Percentiles rank a stretch among this genome's conserved stretches.
These are phyloP conservation scores for Hylodesmum podocarpum DNA, from an alignment of 306 rosid species.

Conservation along the genomic window DNA sequence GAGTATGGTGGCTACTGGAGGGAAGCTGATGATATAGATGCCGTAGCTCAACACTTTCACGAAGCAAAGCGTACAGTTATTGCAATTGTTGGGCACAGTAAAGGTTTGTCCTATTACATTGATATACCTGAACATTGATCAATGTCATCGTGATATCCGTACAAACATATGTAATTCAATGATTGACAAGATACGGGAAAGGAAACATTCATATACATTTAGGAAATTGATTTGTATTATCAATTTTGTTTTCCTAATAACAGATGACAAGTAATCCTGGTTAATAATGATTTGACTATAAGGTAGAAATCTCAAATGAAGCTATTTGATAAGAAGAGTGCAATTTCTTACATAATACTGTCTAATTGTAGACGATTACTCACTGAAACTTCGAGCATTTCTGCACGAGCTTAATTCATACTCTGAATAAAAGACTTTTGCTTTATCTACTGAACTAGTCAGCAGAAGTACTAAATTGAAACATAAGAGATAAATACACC, in stretches of 20 bases:
- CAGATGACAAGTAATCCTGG: background rate
- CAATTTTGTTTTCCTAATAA: background rate
- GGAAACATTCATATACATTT: background rate
- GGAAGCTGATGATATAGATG: slow-evolving; percentile 74
- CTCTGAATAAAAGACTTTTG: background rate
- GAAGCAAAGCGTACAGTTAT: slow-evolving; percentile 44
- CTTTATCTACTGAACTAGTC: background rate
- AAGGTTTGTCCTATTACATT: slow-evolving; percentile 52
- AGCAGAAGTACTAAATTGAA: background rate
- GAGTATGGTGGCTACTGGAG: slow-evolving; percentile 48
- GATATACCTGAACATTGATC: too few relatives aligned
- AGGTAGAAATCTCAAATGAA: background rate
- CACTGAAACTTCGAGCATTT: background rate
- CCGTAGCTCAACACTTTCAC: slow-evolving; percentile 58
- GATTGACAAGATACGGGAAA: background rate
- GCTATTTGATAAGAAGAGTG: background rate
- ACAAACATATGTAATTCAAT: background rate
- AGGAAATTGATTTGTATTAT: slow-evolving; percentile 3
- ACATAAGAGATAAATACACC: too few relatives aligned
- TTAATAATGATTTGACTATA: background rate
- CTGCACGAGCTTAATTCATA: background rate
- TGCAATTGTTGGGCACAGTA: slow-evolving; percentile 78
- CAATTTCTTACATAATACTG: background rate
- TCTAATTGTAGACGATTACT: background rate
- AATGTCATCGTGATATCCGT: too few relatives aligned